These are phyloP conservation scores for Fusarium keratoplasticum DNA, from an alignment of 2,329 filamentous ascomycete species.

Conservation along the genomic window DNA sequence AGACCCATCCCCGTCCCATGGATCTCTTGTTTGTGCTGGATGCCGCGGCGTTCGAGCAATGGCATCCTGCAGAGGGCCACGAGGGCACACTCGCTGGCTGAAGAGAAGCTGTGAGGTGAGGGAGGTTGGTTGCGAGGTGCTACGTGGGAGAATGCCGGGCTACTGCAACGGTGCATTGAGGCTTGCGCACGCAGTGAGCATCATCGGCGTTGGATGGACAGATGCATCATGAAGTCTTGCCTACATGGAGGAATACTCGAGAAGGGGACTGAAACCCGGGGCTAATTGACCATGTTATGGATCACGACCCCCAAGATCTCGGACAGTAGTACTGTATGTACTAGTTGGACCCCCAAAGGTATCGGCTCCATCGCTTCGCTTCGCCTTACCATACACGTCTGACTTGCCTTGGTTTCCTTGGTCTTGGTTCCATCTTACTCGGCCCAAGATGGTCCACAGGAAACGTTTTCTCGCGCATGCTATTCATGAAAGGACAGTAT, in stretches of 20 bases:
- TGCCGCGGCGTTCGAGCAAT: constrained; percentile 26
- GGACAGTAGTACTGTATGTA: not conserved
- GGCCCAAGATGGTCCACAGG: not conserved
- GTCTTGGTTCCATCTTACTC: not conserved
- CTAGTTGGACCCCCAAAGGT: constrained; percentile 1
- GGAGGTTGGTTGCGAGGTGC: constrained; percentile 9
- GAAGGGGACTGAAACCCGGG: not conserved
- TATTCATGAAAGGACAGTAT: not conserved
- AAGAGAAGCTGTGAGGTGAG: constrained; percentile 2
- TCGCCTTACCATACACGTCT: not conserved
- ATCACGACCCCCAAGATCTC: constrained; percentile 3
- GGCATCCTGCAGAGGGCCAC: constrained; percentile 30
- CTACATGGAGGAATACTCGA: not conserved
- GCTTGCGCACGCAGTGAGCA: not conserved
- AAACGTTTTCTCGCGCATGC: not conserved
- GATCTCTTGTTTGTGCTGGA: not conserved
- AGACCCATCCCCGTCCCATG: not conserved
- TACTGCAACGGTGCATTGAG: constrained; percentile 2
- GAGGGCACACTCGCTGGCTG: constrained; percentile 18
- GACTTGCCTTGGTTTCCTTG: not conserved
- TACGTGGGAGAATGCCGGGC: constrained; percentile 11
- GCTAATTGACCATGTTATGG: not conserved
- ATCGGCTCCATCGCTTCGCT: not conserved
- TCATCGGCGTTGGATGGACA: not conserved
- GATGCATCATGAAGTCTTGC: not conserved